Base-by-base conservation (phyloP, 179 eudicot genomes). In the Silene noctiflora region DNA sequence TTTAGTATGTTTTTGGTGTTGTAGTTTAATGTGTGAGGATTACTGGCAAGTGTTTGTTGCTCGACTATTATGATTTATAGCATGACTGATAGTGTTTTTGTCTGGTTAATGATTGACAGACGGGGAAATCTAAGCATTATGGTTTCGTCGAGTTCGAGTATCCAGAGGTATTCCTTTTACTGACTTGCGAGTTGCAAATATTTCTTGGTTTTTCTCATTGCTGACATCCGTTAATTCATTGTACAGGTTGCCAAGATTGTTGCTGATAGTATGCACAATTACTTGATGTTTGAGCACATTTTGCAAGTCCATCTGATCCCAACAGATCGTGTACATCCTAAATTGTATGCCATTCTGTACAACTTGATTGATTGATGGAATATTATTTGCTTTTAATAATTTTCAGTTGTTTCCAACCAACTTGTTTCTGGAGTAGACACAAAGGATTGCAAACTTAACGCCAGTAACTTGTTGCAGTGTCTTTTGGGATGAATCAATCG, bases 41-140 rank as follows among this genome's bases (percentile, higher is more conserved):
- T 12, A 10, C 33, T 39, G 58, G 46, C 12, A 29, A 14, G 58
- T 25, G 5, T 4, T 27, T 21, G 44, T 33, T n/a, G 11, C 17
- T 77, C 9, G 24, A 64, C 59, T 69, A 22, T 39, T 22, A 4
- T 19, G 51, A 35, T 35, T 6, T 35, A 35, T 35, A 1, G 19
- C 71, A n/a, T 68, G 39, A 59, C 56, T 58, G 61, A 71, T 42
- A 9, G 39, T 55, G 33, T 14, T 27, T 33, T 22, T 27, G 6
- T 73, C 51, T 35, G 3, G 59, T 60, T 59, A 42, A 59, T 75
- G 70, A 31, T 56, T 76, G 65, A 35, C 88, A 89, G 94, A 93
- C 98, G 0, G 98, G 95, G 72, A 90, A 90, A 69, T 88, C 97
- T 48, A 91, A 90, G 93, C 97, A 93, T 81, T 90, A 86, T 81